Evolutionary conservation across 345 rosid species (phyloP), one percentile per base, ranked within the genome.

Genomic region (Aurinia saxatilis): DNA sequence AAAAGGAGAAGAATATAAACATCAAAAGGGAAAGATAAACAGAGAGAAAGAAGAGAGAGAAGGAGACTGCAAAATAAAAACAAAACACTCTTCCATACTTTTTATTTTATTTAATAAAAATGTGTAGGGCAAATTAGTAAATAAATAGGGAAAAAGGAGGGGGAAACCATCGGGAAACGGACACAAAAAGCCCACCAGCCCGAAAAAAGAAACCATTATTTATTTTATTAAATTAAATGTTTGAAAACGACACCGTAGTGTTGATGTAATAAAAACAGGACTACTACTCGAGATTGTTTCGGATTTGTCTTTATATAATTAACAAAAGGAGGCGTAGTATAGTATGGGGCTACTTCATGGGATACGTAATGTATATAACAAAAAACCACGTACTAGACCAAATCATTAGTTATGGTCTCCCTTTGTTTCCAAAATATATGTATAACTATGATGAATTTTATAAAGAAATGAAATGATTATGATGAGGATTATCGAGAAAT

Each of bases 171-270:
- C 10, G 74, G 64, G 74, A 70, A 70, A 51, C 64, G 69, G 69
- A 70, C 68, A 70, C 12, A 48, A 70, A 40, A 55, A 55, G 69
- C 74, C 69, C 68, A 70, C 74, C 74, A 70, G 63, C 52, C 68
- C 50, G 36, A 39, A 62, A 62, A 70, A 47, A 40, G 12, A 55
- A 62, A 67, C n/a, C n/a, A n/a, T n/a, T n/a, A n/a, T n/a, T n/a
- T n/a, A n/a, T n/a, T n/a, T n/a, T n/a, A n/a, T n/a, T n/a, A n/a
- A n/a, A n/a, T 66, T 57, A 33, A 15, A 57, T 31, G 4, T 21
- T 27, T 4, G 11, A 41, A 60, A 44, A 61, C 56, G 50, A 69
- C 49, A 25, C 2, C 67, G 62, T 51, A 17, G n/a, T 30, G 40
- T 57, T 30, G 44, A 30, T 49, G 63, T 66, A 34, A 23, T 46